These are phyloP conservation scores for Neopestalotiopsis rosae DNA, from an alignment of 2,329 filamentous ascomycete genomes.

Conservation along the genomic window DNA sequence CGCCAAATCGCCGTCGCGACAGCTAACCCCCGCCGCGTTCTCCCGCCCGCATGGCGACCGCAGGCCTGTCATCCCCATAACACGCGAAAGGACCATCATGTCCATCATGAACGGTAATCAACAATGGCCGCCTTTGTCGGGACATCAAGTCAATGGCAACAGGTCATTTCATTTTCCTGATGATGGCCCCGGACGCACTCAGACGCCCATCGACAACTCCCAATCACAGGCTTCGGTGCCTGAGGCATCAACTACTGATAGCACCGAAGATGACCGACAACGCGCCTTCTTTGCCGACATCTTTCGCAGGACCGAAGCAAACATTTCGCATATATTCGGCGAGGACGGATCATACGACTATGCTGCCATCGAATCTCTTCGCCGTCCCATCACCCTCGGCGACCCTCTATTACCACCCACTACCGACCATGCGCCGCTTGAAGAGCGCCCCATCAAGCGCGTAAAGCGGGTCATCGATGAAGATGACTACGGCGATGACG, in stretches of 20 bases:
- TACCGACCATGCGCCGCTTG: slow-evolving; percentile 63
- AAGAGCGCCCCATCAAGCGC: slow-evolving; percentile 73
- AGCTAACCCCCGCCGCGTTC: slow-evolving; percentile 50
- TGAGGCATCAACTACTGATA: slow-evolving; percentile 56
- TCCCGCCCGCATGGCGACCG: slow-evolving; percentile 63
- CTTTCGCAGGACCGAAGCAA: slow-evolving; percentile 78
- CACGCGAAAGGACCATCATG: slow-evolving; percentile 61
- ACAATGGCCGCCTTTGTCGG: slow-evolving; percentile 66
- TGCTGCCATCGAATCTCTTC: slow-evolving; percentile 58
- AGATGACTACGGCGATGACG: slow-evolving; percentile 86
- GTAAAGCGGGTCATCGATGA: slow-evolving; percentile 80
- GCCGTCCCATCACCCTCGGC: slow-evolving; percentile 46
- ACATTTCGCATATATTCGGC: slow-evolving; percentile 77
- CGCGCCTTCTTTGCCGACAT: slow-evolving; percentile 78
- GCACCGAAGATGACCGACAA: slow-evolving; percentile 72
- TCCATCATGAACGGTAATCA: slow-evolving; percentile 71
- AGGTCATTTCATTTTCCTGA: slow-evolving; percentile 64
- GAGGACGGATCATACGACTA: slow-evolving; percentile 59
- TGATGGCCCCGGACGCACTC: slow-evolving; percentile 59
- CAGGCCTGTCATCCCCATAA: slow-evolving; percentile 53
- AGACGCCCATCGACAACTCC: slow-evolving; percentile 56
- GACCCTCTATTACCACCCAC: slow-evolving; percentile 55
- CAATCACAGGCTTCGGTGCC: slow-evolving; percentile 53
- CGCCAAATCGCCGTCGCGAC: slow-evolving; percentile 54
- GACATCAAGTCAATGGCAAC: slow-evolving; percentile 52